These are phyloP conservation scores for Entomortierella lignicola DNA, from an alignment of 192 early-diverging fungal species.

Conservation along the genomic window DNA sequence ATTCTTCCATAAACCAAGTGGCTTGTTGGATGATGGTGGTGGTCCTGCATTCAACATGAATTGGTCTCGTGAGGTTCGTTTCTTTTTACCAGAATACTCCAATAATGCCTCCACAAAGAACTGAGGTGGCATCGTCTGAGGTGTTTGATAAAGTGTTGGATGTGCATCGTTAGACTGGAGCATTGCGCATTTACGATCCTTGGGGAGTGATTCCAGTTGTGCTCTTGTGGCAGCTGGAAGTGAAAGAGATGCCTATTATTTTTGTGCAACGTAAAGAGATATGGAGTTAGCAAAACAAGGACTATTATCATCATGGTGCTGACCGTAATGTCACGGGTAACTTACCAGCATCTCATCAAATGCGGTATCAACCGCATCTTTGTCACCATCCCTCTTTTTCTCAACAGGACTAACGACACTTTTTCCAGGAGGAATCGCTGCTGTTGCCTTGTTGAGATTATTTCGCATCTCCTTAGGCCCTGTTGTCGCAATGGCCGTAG, in stretches of 20 bases:
- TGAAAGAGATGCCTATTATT: slow-evolving; percentile 23
- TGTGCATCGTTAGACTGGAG: slow-evolving; percentile 39
- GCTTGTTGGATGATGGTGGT: slow-evolving; percentile 8
- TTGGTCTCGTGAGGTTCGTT: slow-evolving; percentile 23
- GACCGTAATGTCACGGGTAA: too few relatives aligned
- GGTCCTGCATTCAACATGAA: background rate
- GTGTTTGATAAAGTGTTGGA: slow-evolving; percentile 15
- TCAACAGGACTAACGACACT: background rate
- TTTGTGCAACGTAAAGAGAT: too few relatives aligned
- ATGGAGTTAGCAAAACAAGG: too few relatives aligned
- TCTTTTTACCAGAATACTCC: slow-evolving; percentile 31
- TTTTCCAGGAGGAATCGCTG: background rate
- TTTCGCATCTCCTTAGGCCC: slow-evolving; percentile 2
- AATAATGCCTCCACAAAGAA: slow-evolving; percentile 37
- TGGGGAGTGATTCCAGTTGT: slow-evolving; percentile 31
- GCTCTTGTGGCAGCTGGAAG: slow-evolving; percentile 6
- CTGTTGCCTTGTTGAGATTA: background rate
- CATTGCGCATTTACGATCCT: slow-evolving; percentile 37
- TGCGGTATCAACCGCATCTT: slow-evolving; percentile 31
- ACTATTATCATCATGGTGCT: too few relatives aligned
- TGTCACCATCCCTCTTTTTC: background rate
- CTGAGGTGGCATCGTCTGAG: slow-evolving; percentile 40
- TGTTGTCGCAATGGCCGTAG: background rate
- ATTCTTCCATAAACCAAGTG: slow-evolving; percentile 28
- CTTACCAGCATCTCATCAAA: slow-evolving; percentile 48